Base-by-base conservation (phyloP, 331 rosid species). In the Saraca asoca region DNA sequence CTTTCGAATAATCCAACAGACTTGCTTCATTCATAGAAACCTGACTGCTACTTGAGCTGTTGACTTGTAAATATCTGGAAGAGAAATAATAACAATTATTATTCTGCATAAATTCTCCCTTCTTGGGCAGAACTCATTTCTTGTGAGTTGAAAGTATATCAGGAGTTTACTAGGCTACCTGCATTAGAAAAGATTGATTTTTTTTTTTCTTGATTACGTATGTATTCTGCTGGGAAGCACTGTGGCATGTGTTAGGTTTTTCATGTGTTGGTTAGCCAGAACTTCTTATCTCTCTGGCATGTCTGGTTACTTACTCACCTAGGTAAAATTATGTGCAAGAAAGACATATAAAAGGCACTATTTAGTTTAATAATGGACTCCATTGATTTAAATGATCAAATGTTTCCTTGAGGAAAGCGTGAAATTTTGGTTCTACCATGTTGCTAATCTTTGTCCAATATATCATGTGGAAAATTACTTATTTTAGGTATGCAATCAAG, bases 401-500 rank as follows among this genome's bases (percentile, higher is more conserved):
- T 18, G 42, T 31, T 66, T 50, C 38, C 51, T 59, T 37, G 11
- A 7, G 34, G 29, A 45, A 55, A 29, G 62, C 17, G 34, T 61
- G 18, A n/a, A 53, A 17, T 13, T 33, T 43, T 12, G 15, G 5
- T 24, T 43, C 15, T 43, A 12, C 15, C 49, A 10, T 64, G 29
- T 43, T 19, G n/a, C 15, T n/a, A 33, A 17, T 62, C n/a, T 38
- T 50, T 51, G 10, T 60, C 55, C 54, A 35, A 9, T 56, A 16
- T 70, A 38, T 17, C 44, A 20, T 59, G 43, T 8, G 29, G 54
- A 45, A 60, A 63, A 13, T 64, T 64, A 31, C 58, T 50, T 60
- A 15, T 46, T 19, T 64, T 19, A 1, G 33, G 35, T 39, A 8
- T 39, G 8, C 43, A 8, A 5, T 5, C 11, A 7, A 39, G 43